phyloP scores from a whole-genome alignment of 176 grass and related monocot species.

The Echinochloa phyllopogon region DNA sequence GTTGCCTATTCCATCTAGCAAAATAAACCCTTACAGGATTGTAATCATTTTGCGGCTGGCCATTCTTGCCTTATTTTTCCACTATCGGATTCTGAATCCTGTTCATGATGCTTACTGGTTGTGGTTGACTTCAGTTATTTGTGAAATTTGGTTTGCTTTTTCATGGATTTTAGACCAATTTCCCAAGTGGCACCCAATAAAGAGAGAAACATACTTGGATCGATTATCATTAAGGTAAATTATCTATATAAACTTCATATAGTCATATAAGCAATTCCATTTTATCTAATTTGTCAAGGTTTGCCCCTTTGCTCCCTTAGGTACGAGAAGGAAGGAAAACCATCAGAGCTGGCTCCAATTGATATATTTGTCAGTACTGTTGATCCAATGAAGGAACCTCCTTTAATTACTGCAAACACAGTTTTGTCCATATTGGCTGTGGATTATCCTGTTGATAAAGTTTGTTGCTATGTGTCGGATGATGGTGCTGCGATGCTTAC shows the following conservation, averaged over 20 bases:
- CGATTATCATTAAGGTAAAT: slow-evolving; percentile 69
- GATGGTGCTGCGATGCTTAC: slow-evolving; percentile 46
- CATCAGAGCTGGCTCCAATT: slow-evolving; percentile 57
- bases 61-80: slow-evolving; percentile 64
- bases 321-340: slow-evolving; percentile 71
- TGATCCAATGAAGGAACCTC: slow-evolving; percentile 58
- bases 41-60: slow-evolving; percentile 43
- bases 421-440: slow-evolving; percentile 76
- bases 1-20: slow-evolving; percentile 43
- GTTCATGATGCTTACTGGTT: slow-evolving; percentile 73
- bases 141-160: slow-evolving; percentile 47
- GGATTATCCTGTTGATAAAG: slow-evolving; percentile 70
- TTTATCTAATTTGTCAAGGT: neutral
- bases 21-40: slow-evolving; percentile 49
- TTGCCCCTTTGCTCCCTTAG: neutral
- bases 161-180: slow-evolving; percentile 46
- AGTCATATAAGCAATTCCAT: neutral
- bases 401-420: slow-evolving; percentile 75
- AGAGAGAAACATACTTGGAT: slow-evolving; percentile 80
- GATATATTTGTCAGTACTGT: slow-evolving; percentile 47
- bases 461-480: slow-evolving; percentile 40
- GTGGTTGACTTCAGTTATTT: slow-evolving; percentile 59
- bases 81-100: slow-evolving; percentile 71
- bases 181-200: slow-evolving; percentile 54
- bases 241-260: slow-evolving; percentile 5